A percentile compares a stretch with the other conserved stretches of the same genome.
phyloP scores from a whole-genome alignment of 331 rosid species.

The Dryas integrifolia region DNA sequence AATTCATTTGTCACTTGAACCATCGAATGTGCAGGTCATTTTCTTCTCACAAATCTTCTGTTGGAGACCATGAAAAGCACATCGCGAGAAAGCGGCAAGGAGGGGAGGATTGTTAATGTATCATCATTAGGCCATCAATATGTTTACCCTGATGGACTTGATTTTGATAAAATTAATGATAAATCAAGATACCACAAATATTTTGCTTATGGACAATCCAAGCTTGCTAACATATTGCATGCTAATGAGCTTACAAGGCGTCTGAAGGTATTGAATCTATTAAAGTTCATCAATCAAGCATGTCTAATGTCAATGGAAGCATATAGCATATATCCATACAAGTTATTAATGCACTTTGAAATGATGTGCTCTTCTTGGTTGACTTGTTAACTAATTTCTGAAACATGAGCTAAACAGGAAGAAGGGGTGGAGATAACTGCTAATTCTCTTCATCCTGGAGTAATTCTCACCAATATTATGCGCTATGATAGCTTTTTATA shows the following conservation, averaged over 20 bases:
- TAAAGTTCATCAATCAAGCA: background rate
- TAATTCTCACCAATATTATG: constrained; percentile 55
- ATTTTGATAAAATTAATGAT: constrained; percentile 54
- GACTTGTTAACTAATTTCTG: background rate
- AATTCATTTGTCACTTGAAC: background rate
- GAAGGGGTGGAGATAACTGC: constrained; percentile 67
- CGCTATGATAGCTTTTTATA: constrained; percentile 28
- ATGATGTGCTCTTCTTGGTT: background rate
- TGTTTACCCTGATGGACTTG: constrained; percentile 34
- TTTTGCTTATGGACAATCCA: constrained; percentile 74
- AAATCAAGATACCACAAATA: constrained; percentile 56
- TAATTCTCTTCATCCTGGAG: constrained; percentile 71
- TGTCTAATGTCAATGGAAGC: background rate
- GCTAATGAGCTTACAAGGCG: constrained; percentile 71
- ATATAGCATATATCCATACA: too few species aligned
- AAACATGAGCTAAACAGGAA: constrained; percentile 39
- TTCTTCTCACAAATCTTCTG: constrained; percentile 68
- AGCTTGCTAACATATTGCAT: constrained; percentile 69
- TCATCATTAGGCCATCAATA: constrained; percentile 13
- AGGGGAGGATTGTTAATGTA: constrained; percentile 14
- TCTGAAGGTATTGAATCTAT: constrained; percentile 48
- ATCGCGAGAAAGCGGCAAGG: constrained; percentile 1
- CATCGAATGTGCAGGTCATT: constrained; percentile 49
- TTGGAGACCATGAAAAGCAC: constrained; percentile 66
- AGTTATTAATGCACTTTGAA: too few species aligned